Percentiles rank a stretch among this genome's conserved stretches.
Evolutionary conservation across 345 rosid species (phyloP).

Genomic region (Dipteronia dyeriana): DNA sequence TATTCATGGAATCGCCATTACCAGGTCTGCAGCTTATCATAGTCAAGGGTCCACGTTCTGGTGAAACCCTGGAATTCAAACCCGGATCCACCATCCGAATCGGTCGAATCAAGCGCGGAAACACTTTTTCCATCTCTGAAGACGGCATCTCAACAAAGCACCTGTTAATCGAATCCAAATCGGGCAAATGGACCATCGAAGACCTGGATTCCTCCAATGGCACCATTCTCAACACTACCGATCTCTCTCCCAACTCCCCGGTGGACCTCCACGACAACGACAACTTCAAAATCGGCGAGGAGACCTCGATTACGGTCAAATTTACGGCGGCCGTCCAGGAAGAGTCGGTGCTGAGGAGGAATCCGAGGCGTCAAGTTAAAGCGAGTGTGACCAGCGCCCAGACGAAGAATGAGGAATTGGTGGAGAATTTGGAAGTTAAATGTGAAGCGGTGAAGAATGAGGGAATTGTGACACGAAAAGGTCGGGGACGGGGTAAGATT

Average conservation of each 20-base stretch:
- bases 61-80: constrained; percentile 56
- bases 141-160: constrained; percentile 86
- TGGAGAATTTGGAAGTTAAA: constrained; percentile 2
- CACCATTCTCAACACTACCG: constrained; percentile 51
- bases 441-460: background rate
- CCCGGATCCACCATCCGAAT: constrained; percentile 52
- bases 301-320: constrained; percentile 51
- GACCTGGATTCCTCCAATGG: constrained; percentile 92
- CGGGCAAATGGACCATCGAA: constrained; percentile 62
- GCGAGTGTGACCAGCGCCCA: constrained; percentile 14
- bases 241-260: constrained; percentile 41
- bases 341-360: constrained; percentile 35
- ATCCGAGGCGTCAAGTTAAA: constrained; percentile 28
- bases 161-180: constrained; percentile 51
- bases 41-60: constrained; percentile 64
- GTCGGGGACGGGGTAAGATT: background rate
- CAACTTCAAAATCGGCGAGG: constrained; percentile 74
- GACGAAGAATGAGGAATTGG: background rate
- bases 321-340: constrained; percentile 21
- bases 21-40: constrained; percentile 48
- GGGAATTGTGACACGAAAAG: background rate
- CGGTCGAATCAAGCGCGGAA: constrained; percentile 80
- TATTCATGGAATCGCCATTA: constrained; percentile 34
- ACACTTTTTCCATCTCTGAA: constrained; percentile 65
- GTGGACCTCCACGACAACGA: constrained; percentile 59